Evolutionary conservation across 2,329 filamentous ascomycete genomes (phyloP).

Genomic region (Colletotrichum musicola): DNA sequence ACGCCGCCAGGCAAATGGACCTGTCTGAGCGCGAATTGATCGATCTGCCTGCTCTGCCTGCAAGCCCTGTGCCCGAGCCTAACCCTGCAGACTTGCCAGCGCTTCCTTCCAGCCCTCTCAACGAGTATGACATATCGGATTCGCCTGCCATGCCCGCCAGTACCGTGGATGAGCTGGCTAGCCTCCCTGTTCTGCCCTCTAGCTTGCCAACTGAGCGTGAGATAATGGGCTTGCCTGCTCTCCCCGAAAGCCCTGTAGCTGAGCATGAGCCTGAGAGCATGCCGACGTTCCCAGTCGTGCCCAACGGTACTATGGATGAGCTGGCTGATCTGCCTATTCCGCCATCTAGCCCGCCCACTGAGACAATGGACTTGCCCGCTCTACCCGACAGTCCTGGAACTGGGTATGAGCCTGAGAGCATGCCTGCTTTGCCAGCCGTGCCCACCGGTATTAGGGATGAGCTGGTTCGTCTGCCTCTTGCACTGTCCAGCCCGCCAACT

Average conservation of each 20-base stretch:
- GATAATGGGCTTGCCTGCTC: not conserved
- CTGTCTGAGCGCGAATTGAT: slow-evolving; percentile 13
- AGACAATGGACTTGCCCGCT: too few relatives aligned
- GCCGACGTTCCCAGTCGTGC: too few relatives aligned
- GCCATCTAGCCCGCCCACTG: too few relatives aligned
- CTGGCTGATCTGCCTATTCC: too few relatives aligned
- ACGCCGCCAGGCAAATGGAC: not conserved
- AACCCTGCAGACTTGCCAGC: not conserved
- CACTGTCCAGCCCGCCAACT: too few relatives aligned
- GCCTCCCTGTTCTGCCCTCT: not conserved
- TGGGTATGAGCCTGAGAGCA: too few relatives aligned
- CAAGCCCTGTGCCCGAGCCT: not conserved
- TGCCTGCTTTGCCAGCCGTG: too few relatives aligned
- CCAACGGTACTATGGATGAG: too few relatives aligned
- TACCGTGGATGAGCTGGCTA: not conserved
- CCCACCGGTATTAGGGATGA: too few relatives aligned
- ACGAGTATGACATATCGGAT: not conserved
- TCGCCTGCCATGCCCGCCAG: not conserved
- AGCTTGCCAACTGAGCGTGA: not conserved
- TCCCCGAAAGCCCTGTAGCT: not conserved
- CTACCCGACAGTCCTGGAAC: too few relatives aligned
- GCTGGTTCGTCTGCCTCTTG: too few relatives aligned
- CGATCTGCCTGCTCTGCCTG: slow-evolving; percentile 30
- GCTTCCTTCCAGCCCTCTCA: not conserved
- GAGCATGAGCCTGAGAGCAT: not conserved